phyloP scores from a whole-genome alignment of 495 filamentous ascomycete species.

The Penicillium bovifimosum region DNA sequence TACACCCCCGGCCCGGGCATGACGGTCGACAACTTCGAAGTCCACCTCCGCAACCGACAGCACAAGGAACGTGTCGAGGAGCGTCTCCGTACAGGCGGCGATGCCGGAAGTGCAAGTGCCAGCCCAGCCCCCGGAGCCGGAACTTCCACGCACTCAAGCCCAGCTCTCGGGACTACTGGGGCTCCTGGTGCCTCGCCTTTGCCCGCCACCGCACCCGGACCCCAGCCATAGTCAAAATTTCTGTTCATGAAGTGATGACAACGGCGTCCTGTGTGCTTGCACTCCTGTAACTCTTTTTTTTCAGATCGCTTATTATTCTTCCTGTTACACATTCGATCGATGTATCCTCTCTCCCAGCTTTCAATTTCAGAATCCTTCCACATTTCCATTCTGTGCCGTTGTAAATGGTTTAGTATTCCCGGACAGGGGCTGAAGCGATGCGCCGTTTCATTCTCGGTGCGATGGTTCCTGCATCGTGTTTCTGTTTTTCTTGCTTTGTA shows the following conservation, averaged over 20 bases:
- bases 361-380: constrained; percentile 3
- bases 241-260: constrained; percentile 23
- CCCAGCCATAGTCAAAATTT: constrained; percentile 15
- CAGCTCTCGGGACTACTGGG: constrained; percentile 10
- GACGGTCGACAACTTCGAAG: constrained; percentile 83
- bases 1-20: constrained; percentile 82
- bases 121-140: constrained; percentile 19
- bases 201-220: constrained; percentile 7
- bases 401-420: constrained; percentile 14
- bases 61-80: constrained; percentile 72
- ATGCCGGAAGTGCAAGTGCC: constrained; percentile 14
- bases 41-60: constrained; percentile 73
- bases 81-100: constrained; percentile 30
- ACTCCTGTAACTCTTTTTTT: constrained; percentile 4
- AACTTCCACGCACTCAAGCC: constrained; percentile 15
- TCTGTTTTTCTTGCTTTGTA: constrained; percentile 2
- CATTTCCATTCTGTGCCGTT: constrained; percentile 8
- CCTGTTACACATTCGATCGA: constrained; percentile 9
- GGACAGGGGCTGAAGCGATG: constrained; percentile 16
- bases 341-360: constrained; percentile 4
- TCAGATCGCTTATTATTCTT: constrained; percentile 14
- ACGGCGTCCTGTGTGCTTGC: constrained; percentile 13
- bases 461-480: constrained; percentile 9
- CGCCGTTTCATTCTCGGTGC: not conserved
- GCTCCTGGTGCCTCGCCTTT: constrained; percentile 14